phyloP scores from a whole-genome alignment of 2,329 filamentous ascomycete genomes.

The Periconia sp. region DNA sequence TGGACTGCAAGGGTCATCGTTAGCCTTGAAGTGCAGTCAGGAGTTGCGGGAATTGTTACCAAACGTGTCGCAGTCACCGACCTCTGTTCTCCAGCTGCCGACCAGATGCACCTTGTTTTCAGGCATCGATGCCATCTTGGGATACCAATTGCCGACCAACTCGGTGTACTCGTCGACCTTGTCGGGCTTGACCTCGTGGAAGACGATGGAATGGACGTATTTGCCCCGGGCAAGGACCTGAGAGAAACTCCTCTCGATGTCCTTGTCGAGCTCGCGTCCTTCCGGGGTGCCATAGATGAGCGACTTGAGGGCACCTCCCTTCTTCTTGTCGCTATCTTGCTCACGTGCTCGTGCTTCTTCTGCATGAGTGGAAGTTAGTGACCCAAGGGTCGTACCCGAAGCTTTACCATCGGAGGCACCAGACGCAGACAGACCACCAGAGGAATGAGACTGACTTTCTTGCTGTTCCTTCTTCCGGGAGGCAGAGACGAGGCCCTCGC shows the following conservation, averaged over 20 bases:
- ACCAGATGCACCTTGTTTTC: conserved; percentile 96
- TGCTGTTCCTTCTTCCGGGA: conserved; percentile 78
- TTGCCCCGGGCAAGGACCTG: conserved; percentile 95
- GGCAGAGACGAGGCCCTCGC: conserved; percentile 77
- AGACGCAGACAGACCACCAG: conserved; percentile 50
- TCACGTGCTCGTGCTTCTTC: conserved; percentile 65
- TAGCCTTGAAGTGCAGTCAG: neutral
- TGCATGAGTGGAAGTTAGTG: conserved; percentile 57
- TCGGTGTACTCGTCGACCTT: conserved; percentile 94
- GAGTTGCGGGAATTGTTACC: conserved; percentile 60
- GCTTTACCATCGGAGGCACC: conserved; percentile 29
- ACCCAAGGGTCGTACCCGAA: conserved; percentile 61
- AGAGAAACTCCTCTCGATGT: conserved; percentile 95
- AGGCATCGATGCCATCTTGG: conserved; percentile 79
- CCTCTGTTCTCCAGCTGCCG: conserved; percentile 97
- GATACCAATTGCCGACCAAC: conserved; percentile 90
- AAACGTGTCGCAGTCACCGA: conserved; percentile 96
- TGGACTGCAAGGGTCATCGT: conserved; percentile 74
- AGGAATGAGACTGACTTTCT: conserved; percentile 74
- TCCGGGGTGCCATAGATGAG: conserved; percentile 98
- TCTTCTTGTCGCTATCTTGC: conserved; percentile 65
- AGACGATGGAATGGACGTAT: conserved; percentile 97
- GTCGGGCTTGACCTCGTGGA: conserved; percentile 94
- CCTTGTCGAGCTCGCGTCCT: conserved; percentile 89
- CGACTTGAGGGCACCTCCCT: conserved; percentile 74